Conservation (phyloP, 495 filamentous ascomycete species). For the Filosporella fistucella region DNA sequence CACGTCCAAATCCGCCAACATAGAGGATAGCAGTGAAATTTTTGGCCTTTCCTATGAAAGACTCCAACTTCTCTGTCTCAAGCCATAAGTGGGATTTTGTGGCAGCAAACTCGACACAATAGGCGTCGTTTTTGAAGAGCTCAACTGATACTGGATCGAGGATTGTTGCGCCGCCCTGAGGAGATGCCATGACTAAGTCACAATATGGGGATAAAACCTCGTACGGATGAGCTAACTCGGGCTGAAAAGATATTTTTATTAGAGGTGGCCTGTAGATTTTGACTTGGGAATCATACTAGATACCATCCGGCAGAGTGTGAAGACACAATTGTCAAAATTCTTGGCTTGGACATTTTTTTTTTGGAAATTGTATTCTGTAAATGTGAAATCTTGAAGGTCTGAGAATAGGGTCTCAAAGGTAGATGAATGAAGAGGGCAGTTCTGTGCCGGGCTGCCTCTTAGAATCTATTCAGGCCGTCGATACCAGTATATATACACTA, state of each 20-base stretch:
- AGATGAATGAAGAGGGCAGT: too few relatives aligned
- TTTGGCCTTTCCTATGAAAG: constrained; percentile 41
- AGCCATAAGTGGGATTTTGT: constrained; percentile 53
- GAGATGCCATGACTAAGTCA: constrained; percentile 58
- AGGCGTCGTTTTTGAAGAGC: constrained; percentile 50
- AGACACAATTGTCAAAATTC: constrained; percentile 62
- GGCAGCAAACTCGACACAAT: constrained; percentile 45
- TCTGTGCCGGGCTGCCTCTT: too few relatives aligned
- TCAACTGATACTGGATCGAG: constrained; percentile 62
- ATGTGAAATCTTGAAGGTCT: not conserved
- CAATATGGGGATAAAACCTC: constrained; percentile 47
- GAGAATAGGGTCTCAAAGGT: not conserved
- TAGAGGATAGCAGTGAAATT: constrained; percentile 67
- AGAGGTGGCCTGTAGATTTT: not conserved
- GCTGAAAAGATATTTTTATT: constrained; percentile 30
- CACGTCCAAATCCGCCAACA: constrained; percentile 66
- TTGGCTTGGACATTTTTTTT: constrained; percentile 30
- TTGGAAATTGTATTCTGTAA: not conserved
- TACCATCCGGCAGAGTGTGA: constrained; percentile 62
- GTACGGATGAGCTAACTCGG: constrained; percentile 68
- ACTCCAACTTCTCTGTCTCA: constrained; percentile 48
- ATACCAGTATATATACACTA: too few relatives aligned
- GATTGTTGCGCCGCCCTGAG: constrained; percentile 58
- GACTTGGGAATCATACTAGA: constrained; percentile 34
- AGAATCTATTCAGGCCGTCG: too few relatives aligned